These are phyloP conservation scores for Elaphomyces granulatus DNA, from an alignment of 495 filamentous ascomycete species.

Conservation along the genomic window DNA sequence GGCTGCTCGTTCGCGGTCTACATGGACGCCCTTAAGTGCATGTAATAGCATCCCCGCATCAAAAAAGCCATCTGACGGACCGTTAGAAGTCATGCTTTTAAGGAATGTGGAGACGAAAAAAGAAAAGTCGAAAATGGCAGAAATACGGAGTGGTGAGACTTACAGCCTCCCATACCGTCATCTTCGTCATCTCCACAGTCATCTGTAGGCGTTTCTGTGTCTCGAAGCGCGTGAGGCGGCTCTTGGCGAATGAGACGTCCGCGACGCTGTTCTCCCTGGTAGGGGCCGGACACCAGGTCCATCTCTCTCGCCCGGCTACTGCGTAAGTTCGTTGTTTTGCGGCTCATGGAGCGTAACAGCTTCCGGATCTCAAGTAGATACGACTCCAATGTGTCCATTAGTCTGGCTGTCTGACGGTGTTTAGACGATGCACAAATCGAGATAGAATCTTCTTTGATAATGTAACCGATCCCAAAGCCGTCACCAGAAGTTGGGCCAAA, in stretches of 20 bases:
- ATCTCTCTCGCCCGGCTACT: conserved; percentile 54
- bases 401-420: conserved; percentile 81
- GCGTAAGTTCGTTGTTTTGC: conserved; percentile 36
- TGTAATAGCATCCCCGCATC: conserved; percentile 87
- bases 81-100: too few relatives aligned
- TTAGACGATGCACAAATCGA: conserved; percentile 86
- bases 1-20: conserved; percentile 32
- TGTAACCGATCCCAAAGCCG: conserved; percentile 96
- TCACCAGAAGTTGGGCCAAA: conserved; percentile 92
- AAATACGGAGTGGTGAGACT: conserved; percentile 28
- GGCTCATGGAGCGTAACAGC: conserved; percentile 53
- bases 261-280: conserved; percentile 20
- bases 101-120: too few relatives aligned
- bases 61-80: conserved; percentile 72
- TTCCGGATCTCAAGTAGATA: conserved; percentile 87
- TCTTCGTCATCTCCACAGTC: conserved; percentile 58
- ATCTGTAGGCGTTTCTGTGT: conserved; percentile 41
- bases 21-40: conserved; percentile 55
- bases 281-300: conserved; percentile 36
- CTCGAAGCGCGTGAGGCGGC: conserved; percentile 16
- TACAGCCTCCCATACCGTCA: conserved; percentile 86
- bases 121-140: conserved; percentile 4
- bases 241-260: conserved; percentile 34
- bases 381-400: conserved; percentile 74
- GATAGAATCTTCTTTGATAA: conserved; percentile 92